phyloP scores from a whole-genome alignment of 768 basidiomycete genomes.

The Termitomyces sp. region DNA sequence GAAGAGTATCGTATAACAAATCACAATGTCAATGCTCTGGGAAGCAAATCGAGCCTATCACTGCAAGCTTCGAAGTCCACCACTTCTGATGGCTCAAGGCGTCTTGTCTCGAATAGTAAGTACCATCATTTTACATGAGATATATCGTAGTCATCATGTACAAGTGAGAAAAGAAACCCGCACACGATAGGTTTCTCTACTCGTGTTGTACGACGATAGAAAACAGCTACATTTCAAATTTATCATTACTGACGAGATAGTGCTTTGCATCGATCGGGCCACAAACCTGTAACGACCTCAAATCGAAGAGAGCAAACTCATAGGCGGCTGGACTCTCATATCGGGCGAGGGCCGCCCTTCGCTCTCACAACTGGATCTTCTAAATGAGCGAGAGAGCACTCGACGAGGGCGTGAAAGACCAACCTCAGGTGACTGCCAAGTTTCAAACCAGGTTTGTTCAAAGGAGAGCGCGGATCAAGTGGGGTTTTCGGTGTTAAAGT shows the following conservation, averaged over 20 bases:
- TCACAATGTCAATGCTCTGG: not conserved
- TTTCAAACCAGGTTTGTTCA: not conserved
- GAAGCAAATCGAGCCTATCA: not conserved
- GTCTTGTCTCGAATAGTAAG: not conserved
- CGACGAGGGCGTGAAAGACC: not conserved
- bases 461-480: constrained; percentile 11
- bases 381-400: not conserved
- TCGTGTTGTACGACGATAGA: not conserved
- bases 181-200: not conserved
- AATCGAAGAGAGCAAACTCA: not conserved
- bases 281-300: not conserved
- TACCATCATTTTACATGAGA: not conserved
- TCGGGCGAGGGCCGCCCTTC: constrained; percentile 3
- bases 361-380: not conserved
- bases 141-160: not conserved
- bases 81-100: not conserved
- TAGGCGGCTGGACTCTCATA: not conserved
- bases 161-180: not conserved
- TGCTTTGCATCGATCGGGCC: not conserved
- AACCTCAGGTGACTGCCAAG: not conserved
- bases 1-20: not conserved
- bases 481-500: not conserved
- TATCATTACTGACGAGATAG: not conserved
- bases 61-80: not conserved
- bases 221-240: not conserved